Percentiles rank a stretch among this genome's conserved stretches.
Evolutionary conservation across 805 yeast genomes (phyloP).

Genomic region (Tetrapisispora iriomotensis): DNA sequence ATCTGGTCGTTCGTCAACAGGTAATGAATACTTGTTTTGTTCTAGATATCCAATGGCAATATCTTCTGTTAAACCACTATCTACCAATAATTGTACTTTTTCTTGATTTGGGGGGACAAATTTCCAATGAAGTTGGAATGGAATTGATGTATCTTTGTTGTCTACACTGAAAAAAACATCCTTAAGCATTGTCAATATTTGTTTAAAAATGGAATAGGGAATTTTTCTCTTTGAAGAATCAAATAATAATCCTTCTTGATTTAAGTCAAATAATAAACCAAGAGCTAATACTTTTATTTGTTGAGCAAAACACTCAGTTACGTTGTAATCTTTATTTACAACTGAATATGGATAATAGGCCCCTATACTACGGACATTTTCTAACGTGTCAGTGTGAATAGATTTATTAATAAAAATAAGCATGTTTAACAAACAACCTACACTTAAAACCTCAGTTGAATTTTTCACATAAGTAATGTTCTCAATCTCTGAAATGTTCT

Average conservation of each 20-base stretch:
- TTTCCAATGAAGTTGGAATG: constrained; percentile 24
- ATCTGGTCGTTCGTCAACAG: constrained; percentile 13
- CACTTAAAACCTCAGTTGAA: constrained; percentile 29
- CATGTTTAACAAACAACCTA: constrained; percentile 35
- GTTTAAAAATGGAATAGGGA: constrained; percentile 36
- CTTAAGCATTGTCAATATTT: constrained; percentile 36
- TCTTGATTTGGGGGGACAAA: constrained; percentile 19
- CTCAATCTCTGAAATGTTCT: constrained; percentile 26
- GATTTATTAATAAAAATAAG: constrained; percentile 39
- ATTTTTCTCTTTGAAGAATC: constrained; percentile 20
- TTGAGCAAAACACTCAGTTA: constrained; percentile 16
- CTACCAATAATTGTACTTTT: constrained; percentile 15
- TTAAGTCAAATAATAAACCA: constrained; percentile 16
- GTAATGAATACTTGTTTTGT: constrained; percentile 27
- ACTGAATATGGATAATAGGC: constrained; percentile 15
- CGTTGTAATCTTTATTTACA: constrained; percentile 15
- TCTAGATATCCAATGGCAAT: constrained; percentile 26
- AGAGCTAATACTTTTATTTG: constrained; percentile 18
- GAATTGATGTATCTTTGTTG: constrained; percentile 7
- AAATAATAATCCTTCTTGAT: constrained; percentile 16
- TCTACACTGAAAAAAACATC: constrained; percentile 33
- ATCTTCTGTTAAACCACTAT: constrained; percentile 25
- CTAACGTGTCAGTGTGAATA: constrained; percentile 31
- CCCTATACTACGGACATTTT: constrained; percentile 17
- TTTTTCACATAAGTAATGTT: constrained; percentile 31